Base-by-base conservation (phyloP, 1,139 yeast genomes). In the Geotrichum histeridarum region DNA sequence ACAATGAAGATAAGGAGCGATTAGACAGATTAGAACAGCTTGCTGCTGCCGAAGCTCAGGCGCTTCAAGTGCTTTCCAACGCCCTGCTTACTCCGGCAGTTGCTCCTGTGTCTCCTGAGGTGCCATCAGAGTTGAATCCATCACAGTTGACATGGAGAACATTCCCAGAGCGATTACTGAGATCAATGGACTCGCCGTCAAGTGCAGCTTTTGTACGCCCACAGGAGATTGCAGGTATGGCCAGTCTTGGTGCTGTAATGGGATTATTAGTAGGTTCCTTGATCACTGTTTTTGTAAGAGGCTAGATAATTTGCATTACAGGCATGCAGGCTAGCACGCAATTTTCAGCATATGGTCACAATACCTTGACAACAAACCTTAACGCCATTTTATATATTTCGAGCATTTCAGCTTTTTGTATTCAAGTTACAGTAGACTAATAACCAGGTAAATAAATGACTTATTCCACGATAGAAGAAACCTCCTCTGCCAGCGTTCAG, bases 231-330 rank as follows among this genome's bases (percentile, higher is more conserved):
- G 54, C 52, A 1, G 51, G 58, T 3, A 14, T 51, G 33, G 54
- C 56, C 17, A 56, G 58, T 3, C 42, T 49, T 27, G 58, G 56
- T 12, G 58, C 56, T 4, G 54, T 42, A 8, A 8, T 51, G 18
- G 58, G 58, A n/a, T 37, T 50, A 2, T n/a, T 56, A n/a, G 15
- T 56, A 6, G 58, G 58, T 4, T 47, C 54, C 4, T 30, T 56
- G 12, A 32, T 53, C 18, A 53, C 56, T 4, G 18, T 53, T 4
- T 36, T 48, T 44, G 48, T 37, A 5, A 56, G 45, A 42, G 49
- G 49, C 22, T 55, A 43, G 27, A 22, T 22, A 22, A 5, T 22
- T n/a, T 22, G 27, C 27, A 3, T 22, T 22, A 22, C 27, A 5
- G 27, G 27, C 27, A 22, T 22, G 27, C 27, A 22, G 27, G 27